These are phyloP conservation scores for Plectosphaerella sp. DNA, from an alignment of 2,329 filamentous ascomycete species.

Conservation along the genomic window DNA sequence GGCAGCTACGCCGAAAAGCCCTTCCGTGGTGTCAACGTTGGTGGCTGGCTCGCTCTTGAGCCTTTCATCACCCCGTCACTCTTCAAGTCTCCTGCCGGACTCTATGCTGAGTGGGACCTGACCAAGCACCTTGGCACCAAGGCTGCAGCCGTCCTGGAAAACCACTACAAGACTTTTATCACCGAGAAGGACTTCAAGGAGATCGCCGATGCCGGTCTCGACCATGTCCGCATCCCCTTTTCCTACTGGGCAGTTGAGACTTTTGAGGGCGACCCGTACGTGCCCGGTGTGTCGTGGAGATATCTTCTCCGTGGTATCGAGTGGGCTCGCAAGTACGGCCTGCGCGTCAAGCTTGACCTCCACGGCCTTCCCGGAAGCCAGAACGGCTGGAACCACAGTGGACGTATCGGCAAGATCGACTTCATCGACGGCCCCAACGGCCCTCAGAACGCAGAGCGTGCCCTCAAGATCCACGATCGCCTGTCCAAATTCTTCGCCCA, in stretches of 20 bases:
- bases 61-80: slow-evolving; percentile 74
- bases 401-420: slow-evolving; percentile 37
- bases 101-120: slow-evolving; percentile 49
- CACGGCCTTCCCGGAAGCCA: slow-evolving; percentile 53
- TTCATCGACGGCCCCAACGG: slow-evolving; percentile 16
- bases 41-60: slow-evolving; percentile 70
- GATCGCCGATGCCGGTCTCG: slow-evolving; percentile 52
- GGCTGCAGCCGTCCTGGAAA: slow-evolving; percentile 35
- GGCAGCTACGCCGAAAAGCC: slow-evolving; percentile 58
- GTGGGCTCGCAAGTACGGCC: slow-evolving; percentile 46
- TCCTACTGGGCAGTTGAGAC: slow-evolving; percentile 57
- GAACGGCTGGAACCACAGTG: slow-evolving; percentile 61
- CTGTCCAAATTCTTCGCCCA: slow-evolving; percentile 19
- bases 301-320: slow-evolving; percentile 53
- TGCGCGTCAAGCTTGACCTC: slow-evolving; percentile 56
- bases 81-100: slow-evolving; percentile 43
- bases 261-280: slow-evolving; percentile 42
- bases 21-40: slow-evolving; percentile 67
- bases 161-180: slow-evolving; percentile 47
- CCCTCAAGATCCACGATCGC: slow-evolving; percentile 52
- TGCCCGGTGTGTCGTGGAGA: slow-evolving; percentile 20
- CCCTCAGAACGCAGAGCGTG: slow-evolving; percentile 34
- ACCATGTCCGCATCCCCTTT: slow-evolving; percentile 54
- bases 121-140: slow-evolving; percentile 40
- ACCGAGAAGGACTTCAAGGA: slow-evolving; percentile 48